Evolutionary conservation across 306 rosid genomes (phyloP), one percentile per base, ranked within the genome.

Genomic region (Coriaria nepalensis): DNA sequence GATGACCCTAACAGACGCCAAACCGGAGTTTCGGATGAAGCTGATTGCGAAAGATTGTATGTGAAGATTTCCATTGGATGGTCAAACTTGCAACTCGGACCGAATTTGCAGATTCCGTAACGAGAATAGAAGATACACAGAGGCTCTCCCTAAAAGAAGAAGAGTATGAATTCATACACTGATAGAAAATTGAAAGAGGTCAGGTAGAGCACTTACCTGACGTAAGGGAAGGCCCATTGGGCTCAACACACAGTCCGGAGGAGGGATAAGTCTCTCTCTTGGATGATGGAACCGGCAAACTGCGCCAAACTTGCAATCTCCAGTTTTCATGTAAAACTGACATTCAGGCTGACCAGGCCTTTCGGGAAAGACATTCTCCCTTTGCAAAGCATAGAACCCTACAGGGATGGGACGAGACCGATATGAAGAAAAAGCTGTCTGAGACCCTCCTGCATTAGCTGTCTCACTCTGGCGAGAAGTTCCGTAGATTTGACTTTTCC

Each of bases 261-360:
- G 74, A 52, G 97, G 97, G 62, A 88, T 57, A 43, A 73, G 49
- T 69, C 97, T 75, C 73, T 88, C 93, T 35, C 82, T 77, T 13
- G 97, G 97, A 67, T 88, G 97, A 66, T 88, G 95, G 57, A 88
- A 88, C 65, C 87, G 81, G 68, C 97, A 88, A 63, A 84, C 97
- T 10, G 90, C 86, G 55, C 97, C 97, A 40, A 83, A 88, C 73
- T 88, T 84, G 61, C 97, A 88, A 67, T 88, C 97, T 52, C 97
- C 97, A 0, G 97, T 88, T 64, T 88, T 88, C 86, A 88, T 81
- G 82, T 88, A 88, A 73, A 88, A 88, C 62, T 78, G 93, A 68
- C 97, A 88, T 69, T 88, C 95, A 15, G 97, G 95, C 74, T 84
- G 95, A 60, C 86, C 97, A 52, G 87, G 95, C 64, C 95, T 78